Conservation (phyloP, 306 rosid species). For the Casuarina glauca region DNA sequence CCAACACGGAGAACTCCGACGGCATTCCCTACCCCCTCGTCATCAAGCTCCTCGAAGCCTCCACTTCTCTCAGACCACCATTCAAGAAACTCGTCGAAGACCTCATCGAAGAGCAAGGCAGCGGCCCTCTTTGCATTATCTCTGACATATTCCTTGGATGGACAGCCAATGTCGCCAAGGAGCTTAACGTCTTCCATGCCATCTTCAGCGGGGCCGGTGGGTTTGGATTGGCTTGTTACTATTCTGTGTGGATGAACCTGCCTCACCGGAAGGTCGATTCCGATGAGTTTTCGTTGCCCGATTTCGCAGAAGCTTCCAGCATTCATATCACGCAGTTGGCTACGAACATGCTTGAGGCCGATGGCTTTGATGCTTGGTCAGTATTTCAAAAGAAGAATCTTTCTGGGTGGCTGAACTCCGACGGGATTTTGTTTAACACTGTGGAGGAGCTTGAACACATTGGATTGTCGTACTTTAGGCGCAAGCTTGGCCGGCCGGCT, state of each 20-base stretch:
- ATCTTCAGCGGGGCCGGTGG: slow-evolving; percentile 44
- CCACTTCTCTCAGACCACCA: not conserved
- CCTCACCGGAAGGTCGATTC: slow-evolving; percentile 42
- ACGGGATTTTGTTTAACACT: slow-evolving; percentile 61
- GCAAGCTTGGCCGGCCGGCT: slow-evolving; percentile 32
- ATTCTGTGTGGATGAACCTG: slow-evolving; percentile 61
- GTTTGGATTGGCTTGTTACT: slow-evolving; percentile 63
- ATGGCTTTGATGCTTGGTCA: slow-evolving; percentile 60
- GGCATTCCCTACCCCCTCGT: too few relatives aligned
- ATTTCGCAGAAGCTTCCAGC: slow-evolving; percentile 46
- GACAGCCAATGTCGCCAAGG: slow-evolving; percentile 51
- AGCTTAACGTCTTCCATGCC: slow-evolving; percentile 47
- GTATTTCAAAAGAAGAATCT: slow-evolving; percentile 34
- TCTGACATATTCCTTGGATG: slow-evolving; percentile 73
- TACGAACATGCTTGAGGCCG: slow-evolving; percentile 40
- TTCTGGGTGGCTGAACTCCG: slow-evolving; percentile 41
- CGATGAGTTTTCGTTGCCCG: slow-evolving; percentile 41
- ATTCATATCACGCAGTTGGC: slow-evolving; percentile 51
- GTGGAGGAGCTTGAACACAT: slow-evolving; percentile 41
- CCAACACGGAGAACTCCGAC: too few relatives aligned
- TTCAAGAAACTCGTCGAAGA: slow-evolving; percentile 39
- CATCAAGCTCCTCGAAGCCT: too few relatives aligned
- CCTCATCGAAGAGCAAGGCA: slow-evolving; percentile 3
- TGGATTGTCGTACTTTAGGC: slow-evolving; percentile 43
- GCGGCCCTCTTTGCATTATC: slow-evolving; percentile 38